Percentiles rank a stretch among this genome's conserved stretches.
phyloP scores from a whole-genome alignment of 1,139 yeast genomes.

The Yamadazyma triangularis region DNA sequence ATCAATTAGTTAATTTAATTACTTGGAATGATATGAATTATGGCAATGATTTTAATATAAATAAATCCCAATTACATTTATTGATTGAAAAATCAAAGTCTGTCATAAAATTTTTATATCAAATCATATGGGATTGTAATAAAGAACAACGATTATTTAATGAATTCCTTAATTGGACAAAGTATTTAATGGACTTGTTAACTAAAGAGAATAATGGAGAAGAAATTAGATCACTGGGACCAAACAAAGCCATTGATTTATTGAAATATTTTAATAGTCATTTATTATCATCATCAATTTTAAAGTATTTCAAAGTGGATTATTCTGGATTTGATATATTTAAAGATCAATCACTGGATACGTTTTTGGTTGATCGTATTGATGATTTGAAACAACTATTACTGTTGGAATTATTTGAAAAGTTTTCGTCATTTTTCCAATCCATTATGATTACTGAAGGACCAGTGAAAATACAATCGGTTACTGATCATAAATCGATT shows the following conservation, averaged over 20 bases:
- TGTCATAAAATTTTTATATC: slow-evolving; percentile 33
- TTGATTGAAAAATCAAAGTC: slow-evolving; percentile 25
- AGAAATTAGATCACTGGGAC: slow-evolving; percentile 14
- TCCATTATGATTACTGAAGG: slow-evolving; percentile 1
- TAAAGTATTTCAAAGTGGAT: slow-evolving; percentile 21
- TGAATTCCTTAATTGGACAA: slow-evolving; percentile 49
- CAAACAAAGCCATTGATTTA: slow-evolving; percentile 22
- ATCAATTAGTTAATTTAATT: slow-evolving; percentile 43
- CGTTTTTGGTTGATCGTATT: slow-evolving; percentile 7
- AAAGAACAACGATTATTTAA: slow-evolving; percentile 51
- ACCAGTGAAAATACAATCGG: not conserved
- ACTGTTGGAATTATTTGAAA: slow-evolving; percentile 10
- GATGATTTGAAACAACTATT: no score
- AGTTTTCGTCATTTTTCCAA: slow-evolving; percentile 13
- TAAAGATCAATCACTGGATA: not conserved
- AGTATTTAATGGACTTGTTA: slow-evolving; percentile 33
- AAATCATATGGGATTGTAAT: slow-evolving; percentile 43
- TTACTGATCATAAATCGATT: not conserved
- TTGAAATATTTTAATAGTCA: slow-evolving; percentile 26
- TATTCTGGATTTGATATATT: slow-evolving; percentile 1
- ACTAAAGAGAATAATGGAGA: slow-evolving; percentile 32
- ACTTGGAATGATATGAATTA: slow-evolving; percentile 27
- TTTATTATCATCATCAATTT: slow-evolving; percentile 21
- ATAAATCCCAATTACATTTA: slow-evolving; percentile 17
- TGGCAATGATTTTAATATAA: slow-evolving; percentile 24